A percentile compares a stretch with the other conserved stretches of the same genome.
Evolutionary conservation across 2,329 filamentous ascomycete species (phyloP).

Genomic region (Lachnellula hyalina): DNA sequence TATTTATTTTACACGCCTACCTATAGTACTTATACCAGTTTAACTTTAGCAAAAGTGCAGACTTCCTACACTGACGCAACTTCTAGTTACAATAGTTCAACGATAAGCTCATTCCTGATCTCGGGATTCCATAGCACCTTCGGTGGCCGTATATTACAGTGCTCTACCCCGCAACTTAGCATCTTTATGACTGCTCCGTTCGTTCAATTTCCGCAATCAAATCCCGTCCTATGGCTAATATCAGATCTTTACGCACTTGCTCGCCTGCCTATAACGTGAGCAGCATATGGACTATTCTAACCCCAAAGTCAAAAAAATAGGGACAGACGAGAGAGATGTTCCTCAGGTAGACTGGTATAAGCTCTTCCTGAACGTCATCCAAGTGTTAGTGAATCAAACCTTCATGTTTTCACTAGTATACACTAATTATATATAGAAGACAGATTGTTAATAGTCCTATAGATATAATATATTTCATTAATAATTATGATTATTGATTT

Average conservation of each 20-base stretch:
- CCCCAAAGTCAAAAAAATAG: conserved; percentile 17
- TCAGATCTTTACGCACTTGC: conserved; percentile 17
- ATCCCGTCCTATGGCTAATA: conserved; percentile 14
- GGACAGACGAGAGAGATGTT: conserved; percentile 33
- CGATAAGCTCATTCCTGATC: conserved; percentile 7
- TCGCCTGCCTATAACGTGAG: conserved; percentile 21
- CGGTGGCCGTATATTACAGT: conserved; percentile 10
- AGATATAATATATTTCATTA: too few species aligned
- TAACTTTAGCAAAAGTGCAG: too few species aligned
- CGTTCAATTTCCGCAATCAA: conserved; percentile 13
- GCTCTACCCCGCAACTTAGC: conserved; percentile 8
- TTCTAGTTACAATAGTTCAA: too few species aligned
- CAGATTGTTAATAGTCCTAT: too few species aligned
- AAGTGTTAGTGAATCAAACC: conserved; percentile 33
- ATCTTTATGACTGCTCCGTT: conserved; percentile 15
- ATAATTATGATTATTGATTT: too few species aligned
- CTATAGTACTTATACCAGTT: too few species aligned
- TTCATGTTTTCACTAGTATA: conserved; percentile 32
- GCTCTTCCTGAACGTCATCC: conserved; percentile 30
- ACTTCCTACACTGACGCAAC: too few species aligned
- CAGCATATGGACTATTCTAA: conserved; percentile 21
- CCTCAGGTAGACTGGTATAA: conserved; percentile 37
- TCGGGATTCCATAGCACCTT: conserved; percentile 14
- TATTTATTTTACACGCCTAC: too few species aligned
- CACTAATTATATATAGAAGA: too few species aligned